Evolutionary conservation across 2,329 filamentous ascomycete species (phyloP).

Genomic region (Colletotrichum eleusines): DNA sequence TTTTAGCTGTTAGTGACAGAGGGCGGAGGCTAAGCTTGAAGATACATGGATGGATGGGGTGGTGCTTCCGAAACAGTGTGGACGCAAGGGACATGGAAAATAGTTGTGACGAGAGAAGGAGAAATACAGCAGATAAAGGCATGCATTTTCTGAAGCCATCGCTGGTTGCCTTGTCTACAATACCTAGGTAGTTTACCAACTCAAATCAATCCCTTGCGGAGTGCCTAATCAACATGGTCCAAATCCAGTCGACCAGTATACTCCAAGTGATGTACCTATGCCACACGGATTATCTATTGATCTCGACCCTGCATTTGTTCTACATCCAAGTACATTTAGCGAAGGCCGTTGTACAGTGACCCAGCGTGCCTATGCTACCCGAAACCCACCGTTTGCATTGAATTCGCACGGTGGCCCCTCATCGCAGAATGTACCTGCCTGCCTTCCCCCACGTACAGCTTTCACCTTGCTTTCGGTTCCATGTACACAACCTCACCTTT

Average conservation of each 20-base stretch:
- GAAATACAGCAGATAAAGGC: not conserved
- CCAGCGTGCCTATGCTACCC: not conserved
- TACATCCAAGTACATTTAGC: not conserved
- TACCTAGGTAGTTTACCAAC: not conserved
- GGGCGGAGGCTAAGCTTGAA: not conserved
- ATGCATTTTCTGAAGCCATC: not conserved
- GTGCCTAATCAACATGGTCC: not conserved
- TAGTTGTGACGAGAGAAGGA: not conserved
- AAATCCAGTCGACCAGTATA: not conserved
- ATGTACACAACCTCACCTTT: slow-evolving; percentile 11
- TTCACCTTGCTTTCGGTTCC: slow-evolving; percentile 30
- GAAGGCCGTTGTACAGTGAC: slow-evolving; percentile 13
- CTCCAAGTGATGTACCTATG: not conserved
- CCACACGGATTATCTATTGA: slow-evolving; percentile 2
- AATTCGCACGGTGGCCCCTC: slow-evolving; percentile 34
- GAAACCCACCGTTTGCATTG: not conserved
- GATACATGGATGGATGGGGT: not conserved
- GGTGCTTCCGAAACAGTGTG: not conserved
- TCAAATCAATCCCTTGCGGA: not conserved
- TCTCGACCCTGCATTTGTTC: not conserved
- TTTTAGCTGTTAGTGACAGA: not conserved
- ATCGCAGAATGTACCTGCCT: slow-evolving; percentile 16
- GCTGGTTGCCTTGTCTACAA: not conserved
- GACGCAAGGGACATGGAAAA: not conserved
- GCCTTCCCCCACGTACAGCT: slow-evolving; percentile 27